Conservation (phyloP, 2,329 filamentous ascomycete species). For the Fusarium lyarnte region DNA sequence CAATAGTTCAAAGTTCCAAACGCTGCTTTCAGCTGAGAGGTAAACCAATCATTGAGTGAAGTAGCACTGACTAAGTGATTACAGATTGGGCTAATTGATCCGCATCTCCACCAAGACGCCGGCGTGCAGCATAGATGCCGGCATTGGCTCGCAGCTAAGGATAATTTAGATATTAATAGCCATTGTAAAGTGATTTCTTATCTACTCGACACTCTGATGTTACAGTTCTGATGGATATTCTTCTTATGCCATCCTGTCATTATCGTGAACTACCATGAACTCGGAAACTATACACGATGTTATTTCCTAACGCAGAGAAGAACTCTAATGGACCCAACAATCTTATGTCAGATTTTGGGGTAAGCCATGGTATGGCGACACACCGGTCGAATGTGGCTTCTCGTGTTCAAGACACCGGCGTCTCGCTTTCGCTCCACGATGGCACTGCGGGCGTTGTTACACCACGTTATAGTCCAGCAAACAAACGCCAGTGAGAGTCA, state of each 20-base stretch:
- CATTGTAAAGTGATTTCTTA: rapidly evolving
- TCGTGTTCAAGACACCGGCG: not conserved
- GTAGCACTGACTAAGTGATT: not conserved
- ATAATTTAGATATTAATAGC: rapidly evolving
- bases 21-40: not conserved
- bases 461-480: not conserved
- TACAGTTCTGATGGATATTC: not conserved
- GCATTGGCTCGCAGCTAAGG: not conserved
- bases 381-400: not conserved
- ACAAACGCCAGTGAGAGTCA: not conserved
- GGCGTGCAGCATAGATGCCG: not conserved
- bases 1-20: too few species aligned
- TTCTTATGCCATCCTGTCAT: not conserved
- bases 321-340: too few species aligned
- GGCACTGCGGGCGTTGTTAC: not conserved
- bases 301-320: rapidly evolving
- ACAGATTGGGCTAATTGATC: not conserved
- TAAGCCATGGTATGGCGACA: not conserved
- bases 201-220: not conserved
- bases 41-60: not conserved
- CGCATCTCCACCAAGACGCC: conserved; percentile 11
- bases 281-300: rapidly evolving
- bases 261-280: not conserved
- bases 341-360: conserved; percentile 14
- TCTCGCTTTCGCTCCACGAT: not conserved